Conservation (phyloP, 2,329 filamentous ascomycete genomes). For the Colletotrichum sp. region DNA sequence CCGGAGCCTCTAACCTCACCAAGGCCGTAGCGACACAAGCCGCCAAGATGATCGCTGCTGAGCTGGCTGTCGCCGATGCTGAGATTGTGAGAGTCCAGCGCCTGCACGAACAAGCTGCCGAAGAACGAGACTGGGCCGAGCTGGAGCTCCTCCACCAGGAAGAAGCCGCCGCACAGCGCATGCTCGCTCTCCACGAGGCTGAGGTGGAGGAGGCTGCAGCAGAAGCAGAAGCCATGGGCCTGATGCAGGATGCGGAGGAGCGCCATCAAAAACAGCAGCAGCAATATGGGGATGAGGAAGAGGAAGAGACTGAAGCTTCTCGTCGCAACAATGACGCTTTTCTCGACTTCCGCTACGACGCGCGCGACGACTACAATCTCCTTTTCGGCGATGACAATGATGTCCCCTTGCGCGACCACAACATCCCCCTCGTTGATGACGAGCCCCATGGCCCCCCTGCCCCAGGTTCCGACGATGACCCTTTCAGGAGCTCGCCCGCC, state of each 20-base stretch:
- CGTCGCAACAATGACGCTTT: neutral
- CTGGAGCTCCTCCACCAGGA: neutral
- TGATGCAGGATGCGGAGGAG: neutral
- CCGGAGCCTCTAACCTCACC: neutral
- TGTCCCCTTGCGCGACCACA: neutral
- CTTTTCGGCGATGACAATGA: neutral
- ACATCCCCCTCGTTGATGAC: neutral
- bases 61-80: neutral
- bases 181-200: neutral
- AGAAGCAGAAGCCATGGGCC: neutral
- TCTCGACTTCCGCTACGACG: neutral
- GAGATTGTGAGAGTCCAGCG: neutral
- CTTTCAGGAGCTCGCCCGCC: neutral
- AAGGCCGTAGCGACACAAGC: neutral
- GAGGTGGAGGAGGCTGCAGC: neutral
- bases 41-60: neutral
- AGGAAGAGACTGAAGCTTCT: neutral
- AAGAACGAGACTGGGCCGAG: neutral
- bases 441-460: neutral
- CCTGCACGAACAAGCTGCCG: neutral
- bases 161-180: neutral
- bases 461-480: neutral
- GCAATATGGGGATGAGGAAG: neutral
- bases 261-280: neutral
- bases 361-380: neutral